Evolutionary conservation across 441 rosid species (phyloP).

Genomic region (Populus trichocarpa): DNA sequence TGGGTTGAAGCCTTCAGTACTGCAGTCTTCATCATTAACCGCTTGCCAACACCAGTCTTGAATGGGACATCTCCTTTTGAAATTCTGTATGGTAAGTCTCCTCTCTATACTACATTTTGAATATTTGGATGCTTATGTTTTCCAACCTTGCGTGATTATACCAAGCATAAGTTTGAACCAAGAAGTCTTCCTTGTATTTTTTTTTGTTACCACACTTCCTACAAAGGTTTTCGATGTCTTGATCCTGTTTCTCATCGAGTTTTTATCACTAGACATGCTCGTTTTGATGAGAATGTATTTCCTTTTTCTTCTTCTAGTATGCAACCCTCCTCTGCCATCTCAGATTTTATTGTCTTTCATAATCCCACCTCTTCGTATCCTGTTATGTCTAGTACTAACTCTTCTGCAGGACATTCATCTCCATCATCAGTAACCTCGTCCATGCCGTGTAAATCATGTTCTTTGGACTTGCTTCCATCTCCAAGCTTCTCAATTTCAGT

Average conservation of each 20-base stretch:
- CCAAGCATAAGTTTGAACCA: background rate
- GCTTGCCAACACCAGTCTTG: background rate
- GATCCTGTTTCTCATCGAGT: background rate
- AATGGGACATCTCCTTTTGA: background rate
- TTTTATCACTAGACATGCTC: background rate
- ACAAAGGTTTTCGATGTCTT: background rate
- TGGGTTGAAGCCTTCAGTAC: background rate
- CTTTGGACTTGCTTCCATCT: background rate
- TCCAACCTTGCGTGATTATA: background rate
- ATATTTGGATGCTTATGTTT: background rate
- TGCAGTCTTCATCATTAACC: background rate
- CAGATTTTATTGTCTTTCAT: background rate
- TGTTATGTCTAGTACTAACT: too few relatives aligned
- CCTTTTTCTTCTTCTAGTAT: background rate
- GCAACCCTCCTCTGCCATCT: background rate
- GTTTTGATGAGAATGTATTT: background rate
- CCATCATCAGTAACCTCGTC: background rate
- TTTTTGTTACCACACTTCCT: background rate
- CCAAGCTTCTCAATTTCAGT: rapidly evolving
- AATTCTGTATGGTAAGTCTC: background rate
- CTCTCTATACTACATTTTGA: rapidly evolving
- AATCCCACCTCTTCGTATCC: background rate
- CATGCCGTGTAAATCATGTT: background rate
- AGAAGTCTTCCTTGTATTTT: background rate
- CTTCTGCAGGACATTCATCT: background rate